These are phyloP conservation scores for Azolla pinnata DNA, from an alignment of 75 land plant species.

Conservation along the genomic window DNA sequence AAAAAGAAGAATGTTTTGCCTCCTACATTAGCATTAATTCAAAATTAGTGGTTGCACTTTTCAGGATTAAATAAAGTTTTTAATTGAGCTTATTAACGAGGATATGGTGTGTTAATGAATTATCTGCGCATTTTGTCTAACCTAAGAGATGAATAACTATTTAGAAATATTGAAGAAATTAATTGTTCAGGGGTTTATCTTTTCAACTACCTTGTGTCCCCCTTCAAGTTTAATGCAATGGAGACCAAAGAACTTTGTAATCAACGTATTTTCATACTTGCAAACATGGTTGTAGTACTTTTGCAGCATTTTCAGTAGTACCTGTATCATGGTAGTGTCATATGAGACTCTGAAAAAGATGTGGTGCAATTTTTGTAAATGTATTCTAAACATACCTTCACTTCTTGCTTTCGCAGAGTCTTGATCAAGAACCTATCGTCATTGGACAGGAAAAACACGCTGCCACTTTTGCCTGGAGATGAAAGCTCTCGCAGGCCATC, in stretches of 20 bases:
- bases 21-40: too few relatives aligned
- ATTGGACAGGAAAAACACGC: constrained; percentile 93
- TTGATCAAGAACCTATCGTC: constrained; percentile 96
- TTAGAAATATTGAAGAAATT: too few relatives aligned
- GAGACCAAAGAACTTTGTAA: constrained; percentile 98
- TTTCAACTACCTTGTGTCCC: constrained; percentile 82
- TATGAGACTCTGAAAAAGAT: neutral
- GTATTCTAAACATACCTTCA: constrained; percentile 41
- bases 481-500: constrained; percentile 90
- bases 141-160: neutral
- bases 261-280: constrained; percentile 76
- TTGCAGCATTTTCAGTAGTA: constrained; percentile 86
- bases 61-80: neutral
- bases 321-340: too few relatives aligned
- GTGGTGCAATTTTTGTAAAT: too few relatives aligned
- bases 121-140: too few relatives aligned
- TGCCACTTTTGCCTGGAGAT: constrained; percentile 98
- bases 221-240: constrained; percentile 94
- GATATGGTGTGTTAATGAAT: too few relatives aligned
- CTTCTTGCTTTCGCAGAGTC: constrained; percentile 85
- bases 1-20: too few relatives aligned
- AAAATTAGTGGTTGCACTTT: too few relatives aligned
- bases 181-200: too few relatives aligned
- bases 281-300: constrained; percentile 76
- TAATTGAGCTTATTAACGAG: too few relatives aligned